A percentile compares a stretch with the other conserved stretches of the same genome.
These are phyloP conservation scores for Talaromyces sp. DNA, from an alignment of 2,329 filamentous ascomycete genomes.

Conservation along the genomic window DNA sequence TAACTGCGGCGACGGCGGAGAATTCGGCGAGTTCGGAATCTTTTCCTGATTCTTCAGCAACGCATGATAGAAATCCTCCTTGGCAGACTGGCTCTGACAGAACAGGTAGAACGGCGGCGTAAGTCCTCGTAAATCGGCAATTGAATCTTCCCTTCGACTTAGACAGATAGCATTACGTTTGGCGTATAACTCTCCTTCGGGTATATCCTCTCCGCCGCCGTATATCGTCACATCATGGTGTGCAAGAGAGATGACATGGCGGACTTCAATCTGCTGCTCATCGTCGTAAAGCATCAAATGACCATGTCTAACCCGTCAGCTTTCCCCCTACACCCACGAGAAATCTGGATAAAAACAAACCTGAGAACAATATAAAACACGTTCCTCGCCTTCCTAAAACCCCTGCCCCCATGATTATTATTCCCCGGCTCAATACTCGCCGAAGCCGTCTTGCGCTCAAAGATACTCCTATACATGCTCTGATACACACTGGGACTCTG, in stretches of 20 bases:
- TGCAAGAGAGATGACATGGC: slow-evolving; percentile 89
- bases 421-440: slow-evolving; percentile 53
- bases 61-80: slow-evolving; percentile 97
- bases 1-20: slow-evolving; percentile 66
- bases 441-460: slow-evolving; percentile 70
- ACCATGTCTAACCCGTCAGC: slow-evolving; percentile 65
- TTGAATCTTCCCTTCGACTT: slow-evolving; percentile 59
- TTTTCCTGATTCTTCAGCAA: slow-evolving; percentile 81
- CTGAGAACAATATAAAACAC: slow-evolving; percentile 90
- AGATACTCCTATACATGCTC: slow-evolving; percentile 95
- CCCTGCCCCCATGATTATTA: slow-evolving; percentile 37
- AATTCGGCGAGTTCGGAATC: slow-evolving; percentile 55
- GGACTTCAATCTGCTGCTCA: slow-evolving; percentile 88
- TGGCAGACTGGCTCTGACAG: slow-evolving; percentile 90
- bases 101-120: slow-evolving; percentile 91
- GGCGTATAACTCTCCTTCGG: slow-evolving; percentile 92
- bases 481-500: slow-evolving; percentile 92
- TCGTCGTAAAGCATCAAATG: slow-evolving; percentile 98
- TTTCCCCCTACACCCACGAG: too few species aligned
- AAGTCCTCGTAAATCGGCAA: slow-evolving; percentile 54
- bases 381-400: slow-evolving; percentile 67
- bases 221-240: slow-evolving; percentile 81
- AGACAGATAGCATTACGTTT: slow-evolving; percentile 88
- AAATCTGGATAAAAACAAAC: too few species aligned
- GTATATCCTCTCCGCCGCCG: slow-evolving; percentile 72